Conservation (phyloP, 441 rosid genomes). For the Adansonia grandidieri region DNA sequence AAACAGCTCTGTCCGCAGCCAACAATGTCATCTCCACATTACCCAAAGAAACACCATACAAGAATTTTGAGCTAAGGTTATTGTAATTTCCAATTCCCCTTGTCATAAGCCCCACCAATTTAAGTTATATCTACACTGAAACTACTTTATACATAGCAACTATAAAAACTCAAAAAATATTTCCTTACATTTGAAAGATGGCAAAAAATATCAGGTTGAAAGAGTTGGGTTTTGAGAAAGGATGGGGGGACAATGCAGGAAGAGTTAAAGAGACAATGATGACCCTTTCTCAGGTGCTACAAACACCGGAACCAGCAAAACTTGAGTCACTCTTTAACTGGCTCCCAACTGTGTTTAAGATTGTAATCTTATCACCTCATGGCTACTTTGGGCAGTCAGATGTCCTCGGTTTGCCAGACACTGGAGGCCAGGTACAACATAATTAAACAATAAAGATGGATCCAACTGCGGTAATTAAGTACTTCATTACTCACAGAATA, state of each 20-base stretch:
- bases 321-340: conserved; percentile 64
- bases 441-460: not conserved
- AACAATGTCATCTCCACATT: conserved; percentile 47
- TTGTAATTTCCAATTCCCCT: not conserved
- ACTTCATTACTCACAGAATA: not conserved
- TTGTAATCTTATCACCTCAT: conserved; percentile 88
- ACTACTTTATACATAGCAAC: not conserved
- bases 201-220: conserved; percentile 52
- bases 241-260: conserved; percentile 85
- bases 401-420: conserved; percentile 93
- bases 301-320: conserved; percentile 70
- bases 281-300: conserved; percentile 65
- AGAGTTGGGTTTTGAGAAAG: conserved; percentile 81
- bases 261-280: conserved; percentile 72
- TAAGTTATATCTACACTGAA: not conserved
- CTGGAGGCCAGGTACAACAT: conserved; percentile 83
- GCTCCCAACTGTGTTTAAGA: conserved; percentile 76
- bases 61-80: conserved; percentile 64
- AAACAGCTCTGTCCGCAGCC: conserved; percentile 57
- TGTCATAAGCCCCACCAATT: not conserved
- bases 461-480: not conserved
- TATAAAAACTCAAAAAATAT: not conserved
- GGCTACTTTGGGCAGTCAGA: conserved; percentile 92
- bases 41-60: conserved; percentile 58
- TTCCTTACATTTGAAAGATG: not conserved